Conservation (phyloP, 805 yeast species). For the Komagataella pastoris region DNA sequence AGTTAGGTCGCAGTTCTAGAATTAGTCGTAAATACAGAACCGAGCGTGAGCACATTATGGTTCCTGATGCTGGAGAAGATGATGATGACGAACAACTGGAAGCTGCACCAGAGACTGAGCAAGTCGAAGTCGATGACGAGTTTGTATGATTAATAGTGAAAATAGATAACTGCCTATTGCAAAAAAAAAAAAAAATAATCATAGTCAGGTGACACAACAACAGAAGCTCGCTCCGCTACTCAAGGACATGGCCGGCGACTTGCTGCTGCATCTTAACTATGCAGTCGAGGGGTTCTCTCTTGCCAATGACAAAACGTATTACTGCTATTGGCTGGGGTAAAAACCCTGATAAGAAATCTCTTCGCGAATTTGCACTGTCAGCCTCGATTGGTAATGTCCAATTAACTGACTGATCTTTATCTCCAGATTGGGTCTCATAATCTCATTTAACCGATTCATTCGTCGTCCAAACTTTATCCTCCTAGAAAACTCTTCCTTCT, state of each 20-base stretch:
- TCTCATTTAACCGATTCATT: neutral
- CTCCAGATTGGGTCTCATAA: neutral
- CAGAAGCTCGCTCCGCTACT: neutral
- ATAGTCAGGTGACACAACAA: neutral
- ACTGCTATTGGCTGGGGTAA: neutral
- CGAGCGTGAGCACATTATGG: constrained; percentile 41
- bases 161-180: neutral
- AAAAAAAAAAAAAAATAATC: too few relatives aligned
- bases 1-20: constrained; percentile 52
- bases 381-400: neutral
- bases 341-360: neutral
- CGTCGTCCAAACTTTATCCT: neutral
- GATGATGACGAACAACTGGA: constrained; percentile 50
- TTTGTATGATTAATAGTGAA: neutral
- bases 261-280: neutral
- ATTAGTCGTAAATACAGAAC: constrained; percentile 56
- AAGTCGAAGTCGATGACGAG: constrained; percentile 7
- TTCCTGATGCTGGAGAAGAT: constrained; percentile 51
- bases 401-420: neutral
- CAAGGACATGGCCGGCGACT: neutral
- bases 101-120: constrained; percentile 16
- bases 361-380: neutral
- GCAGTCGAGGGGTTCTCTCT: neutral
- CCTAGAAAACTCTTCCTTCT: neutral
- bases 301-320: neutral